Base-by-base conservation (phyloP, 257 asterid species). In the Fraxinus pennsylvanica region DNA sequence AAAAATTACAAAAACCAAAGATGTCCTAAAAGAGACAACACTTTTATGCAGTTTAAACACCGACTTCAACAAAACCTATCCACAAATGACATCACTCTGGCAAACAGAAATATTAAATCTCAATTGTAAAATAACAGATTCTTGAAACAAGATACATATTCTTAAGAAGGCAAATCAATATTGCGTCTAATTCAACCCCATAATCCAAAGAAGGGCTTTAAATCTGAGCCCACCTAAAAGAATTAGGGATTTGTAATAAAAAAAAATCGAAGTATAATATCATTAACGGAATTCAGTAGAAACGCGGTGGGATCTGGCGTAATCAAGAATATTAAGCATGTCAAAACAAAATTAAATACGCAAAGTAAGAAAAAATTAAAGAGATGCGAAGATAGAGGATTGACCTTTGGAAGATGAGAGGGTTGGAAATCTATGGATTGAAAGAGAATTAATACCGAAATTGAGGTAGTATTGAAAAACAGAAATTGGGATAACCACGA, bases 381-480 rank as follows among this genome's bases (percentile, higher is more conserved):
- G 4, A 13, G 19, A 7, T 19, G 5, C 4, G 19, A 47, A 25
- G 67, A 39, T 30, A 59, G 71, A 63, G 74, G 57, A 47, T 8
- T 35, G 9, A 79, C 78, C 82, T 47, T 9, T 32, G 25, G 59
- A 47, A 22, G 36, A 27, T 75, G 41, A 43, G 73, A 72, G 52
- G 15, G 29, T 27, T 27, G 36, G 32, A 17, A 59, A 32, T 17
- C 59, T 45, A 73, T 35, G 43, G 74, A 72, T 8, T 61, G 75
- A 68, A 75, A 35, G 68, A 19, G 17, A 21, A 27, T 9, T n/a
- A 68, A 36, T 52, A 10, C 29, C 9, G 5, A 52, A 52, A 52
- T 19, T 17, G 73, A 29, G 36, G 29, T 0, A 14, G 6, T 25
- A 29, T 36, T 21, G n/a, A 66, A 35, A 14, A 63, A 63, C 69